Evolutionary conservation across 2,329 filamentous ascomycete species (phyloP).

Genomic region (Remersonia thermophila): DNA sequence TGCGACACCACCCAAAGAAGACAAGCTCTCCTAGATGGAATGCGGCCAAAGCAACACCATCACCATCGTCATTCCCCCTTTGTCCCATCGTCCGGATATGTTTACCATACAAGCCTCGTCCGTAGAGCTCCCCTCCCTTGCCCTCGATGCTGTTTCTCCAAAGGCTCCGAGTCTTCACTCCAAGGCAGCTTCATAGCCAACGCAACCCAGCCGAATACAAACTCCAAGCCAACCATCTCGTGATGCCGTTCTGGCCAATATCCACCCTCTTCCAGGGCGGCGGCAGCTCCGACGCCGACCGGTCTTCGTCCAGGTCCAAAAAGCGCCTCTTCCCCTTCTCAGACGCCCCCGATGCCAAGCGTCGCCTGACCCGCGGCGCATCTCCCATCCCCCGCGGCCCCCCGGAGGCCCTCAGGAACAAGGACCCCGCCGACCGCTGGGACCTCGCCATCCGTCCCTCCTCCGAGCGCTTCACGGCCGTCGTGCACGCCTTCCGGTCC

Average conservation of each 20-base stretch:
- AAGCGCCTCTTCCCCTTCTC: too few relatives aligned
- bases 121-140: not conserved
- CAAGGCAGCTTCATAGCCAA: too few relatives aligned
- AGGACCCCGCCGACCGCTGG: constrained; percentile 2
- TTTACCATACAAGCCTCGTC: not conserved
- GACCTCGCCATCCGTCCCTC: constrained; percentile 9
- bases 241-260: constrained; percentile 1
- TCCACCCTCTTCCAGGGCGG: not conserved
- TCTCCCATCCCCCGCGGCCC: not conserved
- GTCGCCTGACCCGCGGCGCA: too few relatives aligned
- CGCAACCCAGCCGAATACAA: not conserved
- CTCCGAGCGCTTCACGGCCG: constrained; percentile 5
- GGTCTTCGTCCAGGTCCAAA: too few relatives aligned
- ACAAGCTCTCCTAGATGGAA: not conserved
- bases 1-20: not conserved
- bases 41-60: not conserved
- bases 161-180: not conserved
- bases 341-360: too few relatives aligned
- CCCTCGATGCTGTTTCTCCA: not conserved
- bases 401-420: not conserved
- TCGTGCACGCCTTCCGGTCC: constrained; percentile 2
- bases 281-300: too few relatives aligned
- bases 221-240: not conserved
- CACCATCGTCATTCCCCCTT: not conserved
- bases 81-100: constrained; percentile 3